phyloP scores from a whole-genome alignment of 2,329 filamentous ascomycete genomes.

The Paraphaeosphaeria minitans region DNA sequence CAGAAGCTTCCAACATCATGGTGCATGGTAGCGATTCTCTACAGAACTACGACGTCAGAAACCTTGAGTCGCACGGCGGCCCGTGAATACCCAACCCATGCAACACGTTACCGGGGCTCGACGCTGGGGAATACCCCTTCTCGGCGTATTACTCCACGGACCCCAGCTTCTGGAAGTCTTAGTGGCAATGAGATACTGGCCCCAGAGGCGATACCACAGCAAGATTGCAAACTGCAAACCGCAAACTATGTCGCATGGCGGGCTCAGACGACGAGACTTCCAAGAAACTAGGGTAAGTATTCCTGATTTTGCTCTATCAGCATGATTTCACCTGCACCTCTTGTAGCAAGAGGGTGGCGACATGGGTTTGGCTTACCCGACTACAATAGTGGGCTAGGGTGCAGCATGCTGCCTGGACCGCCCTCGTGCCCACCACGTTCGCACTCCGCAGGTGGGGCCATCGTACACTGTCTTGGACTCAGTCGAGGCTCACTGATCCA shows the following conservation, averaged over 20 bases:
- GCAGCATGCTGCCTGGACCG: background rate
- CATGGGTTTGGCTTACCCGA: background rate
- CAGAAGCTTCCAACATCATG: background rate
- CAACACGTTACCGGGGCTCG: background rate
- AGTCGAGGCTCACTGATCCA: background rate
- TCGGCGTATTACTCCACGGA: background rate
- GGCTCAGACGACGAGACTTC: background rate
- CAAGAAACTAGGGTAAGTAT: background rate
- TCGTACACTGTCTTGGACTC: background rate
- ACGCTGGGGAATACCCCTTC: background rate
- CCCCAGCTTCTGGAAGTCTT: background rate
- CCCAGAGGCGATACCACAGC: background rate
- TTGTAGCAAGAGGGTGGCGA: background rate
- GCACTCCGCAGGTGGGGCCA: background rate
- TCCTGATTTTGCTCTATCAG: background rate
- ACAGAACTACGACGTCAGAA: background rate
- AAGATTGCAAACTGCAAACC: background rate
- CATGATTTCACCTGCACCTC: background rate
- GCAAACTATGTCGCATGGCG: background rate
- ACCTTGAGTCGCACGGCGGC: background rate
- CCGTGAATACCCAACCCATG: background rate
- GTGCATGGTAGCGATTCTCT: background rate
- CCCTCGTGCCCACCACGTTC: background rate
- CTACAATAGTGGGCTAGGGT: background rate
- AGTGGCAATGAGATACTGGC: background rate